These are phyloP conservation scores for Nothophytophthora sp. DNA, from an alignment of 352 stramenopile genomes.

Conservation along the genomic window DNA sequence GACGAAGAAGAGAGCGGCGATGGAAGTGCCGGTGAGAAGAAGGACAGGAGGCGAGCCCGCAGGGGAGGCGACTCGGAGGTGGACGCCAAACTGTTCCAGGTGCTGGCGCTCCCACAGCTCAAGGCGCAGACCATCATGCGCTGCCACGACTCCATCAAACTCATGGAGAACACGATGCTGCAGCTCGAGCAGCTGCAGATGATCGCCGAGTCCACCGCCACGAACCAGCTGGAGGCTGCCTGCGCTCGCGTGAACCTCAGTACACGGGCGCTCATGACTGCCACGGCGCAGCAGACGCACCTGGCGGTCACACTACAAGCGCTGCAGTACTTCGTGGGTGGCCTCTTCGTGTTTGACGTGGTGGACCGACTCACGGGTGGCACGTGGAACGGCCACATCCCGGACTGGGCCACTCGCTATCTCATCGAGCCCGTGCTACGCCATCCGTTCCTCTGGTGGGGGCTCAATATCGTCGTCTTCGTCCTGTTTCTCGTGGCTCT, in stretches of 20 bases:
- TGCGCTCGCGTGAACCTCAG: conserved; percentile 90
- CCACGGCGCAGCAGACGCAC: conserved; percentile 70
- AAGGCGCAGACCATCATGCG: conserved; percentile 92
- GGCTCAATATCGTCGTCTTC: conserved; percentile 90
- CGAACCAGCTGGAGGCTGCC: conserved; percentile 90
- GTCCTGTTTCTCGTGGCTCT: conserved; percentile 52
- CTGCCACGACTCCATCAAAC: conserved; percentile 96
- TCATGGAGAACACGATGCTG: conserved; percentile 92
- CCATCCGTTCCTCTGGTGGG: conserved; percentile 82
- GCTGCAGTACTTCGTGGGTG: conserved; percentile 92
- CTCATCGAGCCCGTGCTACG: conserved; percentile 53
- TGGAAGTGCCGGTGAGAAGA: conserved; percentile 28
- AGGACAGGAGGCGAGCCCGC: conserved; percentile 9
- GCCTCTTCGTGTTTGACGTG: conserved; percentile 94
- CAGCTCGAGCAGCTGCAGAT: conserved; percentile 95
- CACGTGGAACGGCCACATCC: conserved; percentile 91
- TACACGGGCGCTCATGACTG: conserved; percentile 83
- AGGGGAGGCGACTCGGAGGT: conserved; percentile 31
- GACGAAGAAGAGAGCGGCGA: conserved; percentile 43
- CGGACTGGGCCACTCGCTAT: conserved; percentile 55
- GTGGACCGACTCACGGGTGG: conserved; percentile 94
- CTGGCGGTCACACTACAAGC: conserved; percentile 82
- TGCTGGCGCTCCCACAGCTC: conserved; percentile 89
- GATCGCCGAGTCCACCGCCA: conserved; percentile 89
- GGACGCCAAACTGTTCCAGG: conserved; percentile 85